Conservation (phyloP, 2,329 filamentous ascomycete species). For the Dothideomycetes sp. region DNA sequence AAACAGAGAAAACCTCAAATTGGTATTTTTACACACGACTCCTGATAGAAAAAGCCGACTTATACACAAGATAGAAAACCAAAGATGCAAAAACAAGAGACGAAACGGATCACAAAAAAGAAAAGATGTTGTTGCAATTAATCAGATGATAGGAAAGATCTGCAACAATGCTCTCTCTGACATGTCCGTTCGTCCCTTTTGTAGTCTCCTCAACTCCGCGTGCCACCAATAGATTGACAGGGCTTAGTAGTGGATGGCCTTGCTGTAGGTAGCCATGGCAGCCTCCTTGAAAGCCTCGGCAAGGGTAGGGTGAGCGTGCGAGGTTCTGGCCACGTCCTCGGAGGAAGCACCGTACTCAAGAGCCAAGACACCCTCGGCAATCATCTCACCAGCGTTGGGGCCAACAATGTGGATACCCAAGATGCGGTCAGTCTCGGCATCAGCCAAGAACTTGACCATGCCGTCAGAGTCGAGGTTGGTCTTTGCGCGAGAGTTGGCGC, state of each 20-base stretch:
- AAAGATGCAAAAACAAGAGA: no score
- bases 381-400: conserved; percentile 96
- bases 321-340: conserved; percentile 90
- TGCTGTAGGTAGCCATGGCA: conserved; percentile 91
- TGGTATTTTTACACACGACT: no score
- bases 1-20: no score
- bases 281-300: conserved; percentile 99
- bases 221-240: no score
- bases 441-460: conserved; percentile 92
- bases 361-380: conserved; percentile 90
- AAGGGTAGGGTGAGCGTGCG: conserved; percentile 92
- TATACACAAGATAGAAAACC: no score
- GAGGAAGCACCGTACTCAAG: conserved; percentile 93
- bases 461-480: conserved; percentile 96
- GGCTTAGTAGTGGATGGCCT: conserved; percentile 89
- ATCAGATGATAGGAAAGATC: no score
- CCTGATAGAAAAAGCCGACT: no score
- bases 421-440: conserved; percentile 92
- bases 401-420: conserved; percentile 95
- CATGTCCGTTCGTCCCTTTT: no score
- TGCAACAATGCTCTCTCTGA: no score
- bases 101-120: no score
- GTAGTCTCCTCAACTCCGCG: no score
- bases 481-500: conserved; percentile 96
- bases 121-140: no score